phyloP scores from a whole-genome alignment of 306 rosid genomes.

The Dryas drummondii region DNA sequence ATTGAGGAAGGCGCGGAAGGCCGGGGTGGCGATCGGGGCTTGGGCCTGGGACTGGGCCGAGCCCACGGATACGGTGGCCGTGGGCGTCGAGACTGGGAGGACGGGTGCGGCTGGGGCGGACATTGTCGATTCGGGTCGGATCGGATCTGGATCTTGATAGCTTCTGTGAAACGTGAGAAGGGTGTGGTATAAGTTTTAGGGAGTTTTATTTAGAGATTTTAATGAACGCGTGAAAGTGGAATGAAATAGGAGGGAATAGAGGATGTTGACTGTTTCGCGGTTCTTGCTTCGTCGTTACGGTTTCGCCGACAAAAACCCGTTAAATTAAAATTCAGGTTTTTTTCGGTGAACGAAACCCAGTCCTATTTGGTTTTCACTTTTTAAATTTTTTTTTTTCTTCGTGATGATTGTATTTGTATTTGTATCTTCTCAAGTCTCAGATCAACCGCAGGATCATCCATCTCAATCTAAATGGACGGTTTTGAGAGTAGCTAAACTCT shows the following conservation, averaged over 20 bases:
- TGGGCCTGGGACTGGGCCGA: constrained; percentile 7
- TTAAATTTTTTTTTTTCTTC: no score
- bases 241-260: background rate
- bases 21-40: constrained; percentile 51
- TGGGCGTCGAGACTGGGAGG: constrained; percentile 50
- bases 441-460: no score
- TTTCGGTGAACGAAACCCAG: no score
- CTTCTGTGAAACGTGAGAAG: no score
- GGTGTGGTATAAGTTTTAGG: background rate
- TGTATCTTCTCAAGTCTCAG: no score
- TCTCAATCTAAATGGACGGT: no score
- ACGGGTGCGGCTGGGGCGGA: constrained; percentile 50
- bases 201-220: background rate
- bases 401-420: no score
- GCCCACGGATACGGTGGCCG: constrained; percentile 2
- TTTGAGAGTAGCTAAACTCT: no score
- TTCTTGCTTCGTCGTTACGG: constrained; percentile 12
- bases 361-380: no score
- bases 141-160: background rate
- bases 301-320: background rate
- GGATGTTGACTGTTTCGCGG: background rate
- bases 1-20: constrained; percentile 61
- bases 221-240: background rate
- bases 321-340: no score
- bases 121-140: constrained; percentile 38